Percentiles rank a stretch among this genome's conserved stretches.
These are phyloP conservation scores for Suillus decipiens DNA, from an alignment of 768 basidiomycete species.

Conservation along the genomic window DNA sequence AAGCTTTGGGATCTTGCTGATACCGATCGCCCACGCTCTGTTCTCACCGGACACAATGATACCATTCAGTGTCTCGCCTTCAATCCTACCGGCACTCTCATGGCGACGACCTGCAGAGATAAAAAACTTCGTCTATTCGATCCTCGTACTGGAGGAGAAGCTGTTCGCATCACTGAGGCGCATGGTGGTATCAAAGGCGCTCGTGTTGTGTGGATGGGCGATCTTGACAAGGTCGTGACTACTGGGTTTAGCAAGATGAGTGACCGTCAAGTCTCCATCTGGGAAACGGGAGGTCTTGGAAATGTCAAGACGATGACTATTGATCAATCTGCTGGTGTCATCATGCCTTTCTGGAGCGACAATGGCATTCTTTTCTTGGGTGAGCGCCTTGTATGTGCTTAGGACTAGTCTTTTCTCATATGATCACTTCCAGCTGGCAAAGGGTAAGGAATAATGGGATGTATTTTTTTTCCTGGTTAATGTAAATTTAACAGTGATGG, in stretches of 20 bases:
- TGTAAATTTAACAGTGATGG: slow-evolving; percentile 66
- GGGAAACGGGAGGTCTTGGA: slow-evolving; percentile 79
- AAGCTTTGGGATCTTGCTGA: slow-evolving; percentile 90
- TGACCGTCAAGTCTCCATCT: slow-evolving; percentile 86
- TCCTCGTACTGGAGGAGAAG: slow-evolving; percentile 77
- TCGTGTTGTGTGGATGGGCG: slow-evolving; percentile 89
- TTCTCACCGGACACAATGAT: slow-evolving; percentile 78
- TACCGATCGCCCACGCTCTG: slow-evolving; percentile 60
- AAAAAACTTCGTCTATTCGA: slow-evolving; percentile 92
- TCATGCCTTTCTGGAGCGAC: slow-evolving; percentile 98
- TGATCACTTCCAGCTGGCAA: slow-evolving; percentile 65
- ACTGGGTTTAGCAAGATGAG: slow-evolving; percentile 98
- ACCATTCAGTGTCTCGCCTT: slow-evolving; percentile 86
- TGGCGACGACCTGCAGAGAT: slow-evolving; percentile 92
- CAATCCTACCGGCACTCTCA: slow-evolving; percentile 74
- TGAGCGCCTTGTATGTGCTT: slow-evolving; percentile 30
- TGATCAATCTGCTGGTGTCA: slow-evolving; percentile 89
- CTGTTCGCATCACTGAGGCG: slow-evolving; percentile 81
- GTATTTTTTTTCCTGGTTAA: slow-evolving; percentile 10
- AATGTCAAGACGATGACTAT: slow-evolving; percentile 78
- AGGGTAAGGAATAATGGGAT: slow-evolving; percentile 50
- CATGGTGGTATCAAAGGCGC: slow-evolving; percentile 94
- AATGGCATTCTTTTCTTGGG: slow-evolving; percentile 89
- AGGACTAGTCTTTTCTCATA: not conserved
- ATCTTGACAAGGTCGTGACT: slow-evolving; percentile 83